These are phyloP conservation scores for Suillus fuscotomentosus DNA, from an alignment of 768 basidiomycete genomes.

Conservation along the genomic window DNA sequence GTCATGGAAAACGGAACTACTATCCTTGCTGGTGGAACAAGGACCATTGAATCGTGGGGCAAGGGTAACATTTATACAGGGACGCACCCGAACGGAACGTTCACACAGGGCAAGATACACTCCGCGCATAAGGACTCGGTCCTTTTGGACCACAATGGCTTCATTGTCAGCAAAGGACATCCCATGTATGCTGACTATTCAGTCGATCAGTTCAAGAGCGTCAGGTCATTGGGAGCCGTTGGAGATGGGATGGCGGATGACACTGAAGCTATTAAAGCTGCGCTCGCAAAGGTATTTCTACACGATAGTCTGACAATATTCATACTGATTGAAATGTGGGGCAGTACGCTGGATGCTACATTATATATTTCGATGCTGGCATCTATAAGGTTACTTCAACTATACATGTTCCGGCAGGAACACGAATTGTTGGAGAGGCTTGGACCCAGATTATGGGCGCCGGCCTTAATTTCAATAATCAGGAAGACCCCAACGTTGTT, in stretches of 20 bases:
- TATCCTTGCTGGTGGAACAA: slow-evolving; percentile 57
- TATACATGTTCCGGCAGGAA: slow-evolving; percentile 42
- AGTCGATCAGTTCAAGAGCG: slow-evolving; percentile 62
- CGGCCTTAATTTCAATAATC: slow-evolving; percentile 37
- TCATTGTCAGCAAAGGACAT: slow-evolving; percentile 58
- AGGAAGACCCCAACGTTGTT: slow-evolving; percentile 34
- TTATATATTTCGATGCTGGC: slow-evolving; percentile 50
- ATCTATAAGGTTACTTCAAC: slow-evolving; percentile 43
- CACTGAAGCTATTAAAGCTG: slow-evolving; percentile 57
- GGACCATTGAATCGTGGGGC: slow-evolving; percentile 41
- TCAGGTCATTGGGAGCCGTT: slow-evolving; percentile 60
- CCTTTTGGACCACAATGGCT: slow-evolving; percentile 55
- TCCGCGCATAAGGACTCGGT: slow-evolving; percentile 47
- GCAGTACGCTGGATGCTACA: slow-evolving; percentile 44
- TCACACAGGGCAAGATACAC: slow-evolving; percentile 47
- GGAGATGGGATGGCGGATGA: slow-evolving; percentile 77
- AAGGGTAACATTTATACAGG: slow-evolving; percentile 57
- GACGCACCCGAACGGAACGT: slow-evolving; percentile 38
- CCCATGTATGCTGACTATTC: slow-evolving; percentile 64
- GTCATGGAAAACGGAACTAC: slow-evolving; percentile 50
- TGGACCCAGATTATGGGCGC: slow-evolving; percentile 45
- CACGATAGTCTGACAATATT: background rate
- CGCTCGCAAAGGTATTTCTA: slow-evolving; percentile 48
- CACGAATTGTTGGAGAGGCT: slow-evolving; percentile 44
- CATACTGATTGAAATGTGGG: background rate